phyloP scores from a whole-genome alignment of 768 basidiomycete species.

The Tricholoma matsutake region DNA sequence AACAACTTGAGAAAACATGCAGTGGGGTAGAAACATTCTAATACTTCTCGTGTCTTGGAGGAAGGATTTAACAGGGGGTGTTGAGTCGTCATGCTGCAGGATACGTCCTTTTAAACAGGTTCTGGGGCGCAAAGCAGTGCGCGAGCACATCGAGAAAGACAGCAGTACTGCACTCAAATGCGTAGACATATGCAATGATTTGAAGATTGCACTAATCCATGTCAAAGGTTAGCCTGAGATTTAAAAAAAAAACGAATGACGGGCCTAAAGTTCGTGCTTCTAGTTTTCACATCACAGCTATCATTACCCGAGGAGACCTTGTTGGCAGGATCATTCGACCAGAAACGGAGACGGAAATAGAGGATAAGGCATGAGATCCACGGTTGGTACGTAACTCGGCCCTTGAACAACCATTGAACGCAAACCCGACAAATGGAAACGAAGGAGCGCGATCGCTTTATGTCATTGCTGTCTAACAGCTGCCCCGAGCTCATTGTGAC shows the following conservation, averaged over 20 bases:
- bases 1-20: not conserved
- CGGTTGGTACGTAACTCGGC: not conserved
- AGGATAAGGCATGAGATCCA: not conserved
- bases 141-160: not conserved
- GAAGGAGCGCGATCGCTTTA: not conserved
- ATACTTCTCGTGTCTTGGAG: not conserved
- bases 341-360: not conserved
- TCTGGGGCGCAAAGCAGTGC: not conserved
- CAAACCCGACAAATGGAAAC: not conserved
- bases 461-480: not conserved
- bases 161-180: not conserved
- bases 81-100: not conserved
- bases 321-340: not conserved
- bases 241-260: not conserved
- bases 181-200: not conserved
- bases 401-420: not conserved
- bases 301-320: not conserved
- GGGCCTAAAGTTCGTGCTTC: not conserved
- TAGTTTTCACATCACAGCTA: not conserved
- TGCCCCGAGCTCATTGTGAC: not conserved
- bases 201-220: not conserved
- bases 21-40: not conserved
- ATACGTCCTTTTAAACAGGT: not conserved
- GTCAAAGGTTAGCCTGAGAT: not conserved
- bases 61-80: not conserved